phyloP scores from a whole-genome alignment of 805 yeast species.

The Lachancea kluyveri region DNA sequence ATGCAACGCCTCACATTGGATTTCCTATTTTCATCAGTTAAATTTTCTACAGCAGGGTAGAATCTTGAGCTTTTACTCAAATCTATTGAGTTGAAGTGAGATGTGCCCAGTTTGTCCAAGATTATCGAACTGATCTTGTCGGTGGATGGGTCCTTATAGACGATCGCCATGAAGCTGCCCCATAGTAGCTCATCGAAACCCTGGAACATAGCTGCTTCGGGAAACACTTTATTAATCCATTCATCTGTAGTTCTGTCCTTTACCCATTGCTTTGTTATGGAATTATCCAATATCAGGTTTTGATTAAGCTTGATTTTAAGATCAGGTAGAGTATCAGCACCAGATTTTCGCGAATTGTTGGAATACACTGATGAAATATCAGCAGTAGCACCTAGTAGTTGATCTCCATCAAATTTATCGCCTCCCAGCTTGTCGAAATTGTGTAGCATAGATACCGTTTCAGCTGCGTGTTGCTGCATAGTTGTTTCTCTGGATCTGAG shows the following conservation, averaged over 20 bases:
- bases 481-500: too few relatives aligned
- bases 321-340: too few relatives aligned
- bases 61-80: slow-evolving; percentile 57
- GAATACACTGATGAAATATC: too few relatives aligned
- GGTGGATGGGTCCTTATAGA: slow-evolving; percentile 22
- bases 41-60: slow-evolving; percentile 72
- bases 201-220: slow-evolving; percentile 18
- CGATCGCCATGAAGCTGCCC: slow-evolving; percentile 24
- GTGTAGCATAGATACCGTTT: too few relatives aligned
- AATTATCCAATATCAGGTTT: too few relatives aligned
- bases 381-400: too few relatives aligned
- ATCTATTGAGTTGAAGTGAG: slow-evolving; percentile 52
- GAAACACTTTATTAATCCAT: slow-evolving; percentile 19
- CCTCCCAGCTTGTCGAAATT: too few relatives aligned
- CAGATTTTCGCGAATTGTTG: too few relatives aligned
- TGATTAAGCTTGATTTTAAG: too few relatives aligned
- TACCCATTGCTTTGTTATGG: too few relatives aligned
- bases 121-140: slow-evolving; percentile 47
- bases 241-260: slow-evolving; percentile 9
- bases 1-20: slow-evolving; percentile 66
- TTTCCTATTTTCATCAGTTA: slow-evolving; percentile 40
- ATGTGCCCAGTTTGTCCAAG: slow-evolving; percentile 60
- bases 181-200: slow-evolving; percentile 25
- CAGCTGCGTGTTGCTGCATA: too few relatives aligned
- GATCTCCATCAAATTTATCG: too few relatives aligned